These are phyloP conservation scores for Ceratocystiopsis minuta DNA, from an alignment of 2,329 filamentous ascomycete species.

Conservation along the genomic window DNA sequence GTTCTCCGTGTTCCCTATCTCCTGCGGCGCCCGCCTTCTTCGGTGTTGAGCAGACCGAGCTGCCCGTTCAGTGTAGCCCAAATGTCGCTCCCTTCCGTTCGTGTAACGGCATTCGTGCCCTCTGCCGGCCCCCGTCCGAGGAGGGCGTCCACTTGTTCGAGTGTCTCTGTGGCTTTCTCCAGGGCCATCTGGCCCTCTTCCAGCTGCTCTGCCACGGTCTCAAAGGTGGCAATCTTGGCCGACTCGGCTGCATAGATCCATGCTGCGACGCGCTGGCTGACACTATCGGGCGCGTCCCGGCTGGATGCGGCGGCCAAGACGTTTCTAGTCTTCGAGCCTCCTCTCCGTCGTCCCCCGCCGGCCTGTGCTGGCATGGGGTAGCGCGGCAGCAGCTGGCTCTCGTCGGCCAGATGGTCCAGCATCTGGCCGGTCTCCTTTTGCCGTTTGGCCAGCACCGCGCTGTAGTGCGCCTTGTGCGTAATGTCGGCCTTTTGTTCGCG, in stretches of 20 bases:
- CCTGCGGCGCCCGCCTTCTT: too few relatives aligned
- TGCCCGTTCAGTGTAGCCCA: conserved; percentile 36
- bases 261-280: conserved; percentile 26
- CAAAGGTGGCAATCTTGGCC: conserved; percentile 39
- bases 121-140: conserved; percentile 16
- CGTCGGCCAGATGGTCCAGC: conserved; percentile 37
- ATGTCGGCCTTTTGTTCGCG: conserved; percentile 39
- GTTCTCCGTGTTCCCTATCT: too few relatives aligned
- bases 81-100: conserved; percentile 19
- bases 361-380: conserved; percentile 24
- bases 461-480: conserved; percentile 39
- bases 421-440: conserved; percentile 30
- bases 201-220: conserved; percentile 39
- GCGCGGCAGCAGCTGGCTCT: conserved; percentile 41
- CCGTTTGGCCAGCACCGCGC: conserved; percentile 29
- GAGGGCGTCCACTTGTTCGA: conserved; percentile 32
- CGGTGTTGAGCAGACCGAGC: conserved; percentile 28
- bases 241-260: conserved; percentile 44
- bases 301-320: background rate
- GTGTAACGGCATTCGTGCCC: conserved; percentile 10
- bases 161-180: conserved; percentile 29
- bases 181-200: conserved; percentile 39
- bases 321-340: too few relatives aligned
- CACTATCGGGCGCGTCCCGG: conserved; percentile 20
- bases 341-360: background rate